Percentiles rank a stretch among this genome's conserved stretches.
Conservation (phyloP, 2,329 filamentous ascomycete species). For the Ilyonectria sp. region DNA sequence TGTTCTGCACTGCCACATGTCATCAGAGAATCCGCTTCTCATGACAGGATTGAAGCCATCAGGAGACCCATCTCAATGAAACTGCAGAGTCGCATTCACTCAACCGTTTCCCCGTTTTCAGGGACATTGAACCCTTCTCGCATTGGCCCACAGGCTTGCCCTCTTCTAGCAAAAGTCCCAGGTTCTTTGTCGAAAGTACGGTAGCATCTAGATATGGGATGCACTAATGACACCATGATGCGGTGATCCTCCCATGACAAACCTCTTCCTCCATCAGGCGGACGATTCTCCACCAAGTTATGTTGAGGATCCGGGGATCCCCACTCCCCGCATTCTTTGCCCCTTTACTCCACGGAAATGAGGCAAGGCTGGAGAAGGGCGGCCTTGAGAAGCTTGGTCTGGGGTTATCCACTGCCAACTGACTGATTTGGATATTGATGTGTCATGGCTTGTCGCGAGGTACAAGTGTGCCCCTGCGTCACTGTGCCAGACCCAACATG, state of each 20-base stretch:
- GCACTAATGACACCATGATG: not conserved
- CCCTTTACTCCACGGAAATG: conserved; percentile 22
- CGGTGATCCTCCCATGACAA: conserved; percentile 4
- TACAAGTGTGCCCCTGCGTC: conserved; percentile 5
- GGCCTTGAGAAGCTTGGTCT: not conserved
- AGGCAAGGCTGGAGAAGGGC: conserved; percentile 15
- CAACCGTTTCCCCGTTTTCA: not conserved
- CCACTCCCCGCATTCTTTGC: conserved; percentile 27
- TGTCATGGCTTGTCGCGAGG: conserved; percentile 5
- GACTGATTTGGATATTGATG: conserved; percentile 18
- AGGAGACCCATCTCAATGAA: not conserved
- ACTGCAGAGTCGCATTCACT: not conserved
- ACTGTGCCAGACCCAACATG: conserved; percentile 15
- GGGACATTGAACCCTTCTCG: not conserved
- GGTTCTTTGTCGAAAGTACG: conserved; percentile 3
- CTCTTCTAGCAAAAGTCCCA: conserved; percentile 22
- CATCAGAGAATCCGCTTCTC: not conserved
- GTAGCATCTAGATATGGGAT: conserved; percentile 5
- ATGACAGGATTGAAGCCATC: conserved; percentile 6
- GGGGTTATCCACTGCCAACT: conserved; percentile 14
- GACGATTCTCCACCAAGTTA: conserved; percentile 19
- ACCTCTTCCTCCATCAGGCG: conserved; percentile 2
- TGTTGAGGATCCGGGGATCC: conserved; percentile 27
- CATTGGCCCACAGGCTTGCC: not conserved
- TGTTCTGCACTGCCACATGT: conserved; percentile 2